phyloP scores from a whole-genome alignment of 352 stramenopile genomes.

The Phytopythium helicoides region DNA sequence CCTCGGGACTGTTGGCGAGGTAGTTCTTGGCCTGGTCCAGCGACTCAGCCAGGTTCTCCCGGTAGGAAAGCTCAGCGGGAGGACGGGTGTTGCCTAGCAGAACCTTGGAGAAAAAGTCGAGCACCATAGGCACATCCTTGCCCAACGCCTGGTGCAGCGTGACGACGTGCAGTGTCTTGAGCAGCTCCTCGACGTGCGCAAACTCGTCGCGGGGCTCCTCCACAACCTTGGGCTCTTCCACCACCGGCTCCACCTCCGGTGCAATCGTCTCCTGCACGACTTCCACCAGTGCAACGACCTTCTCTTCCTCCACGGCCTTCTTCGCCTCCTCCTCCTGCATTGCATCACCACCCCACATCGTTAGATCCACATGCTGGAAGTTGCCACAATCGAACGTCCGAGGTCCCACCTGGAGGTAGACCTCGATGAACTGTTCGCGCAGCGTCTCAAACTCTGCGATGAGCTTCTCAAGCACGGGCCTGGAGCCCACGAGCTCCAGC shows the following conservation, averaged over 20 bases:
- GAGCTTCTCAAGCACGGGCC: conserved; percentile 72
- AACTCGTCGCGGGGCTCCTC: conserved; percentile 29
- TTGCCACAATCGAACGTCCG: neutral
- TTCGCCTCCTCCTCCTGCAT: conserved; percentile 36
- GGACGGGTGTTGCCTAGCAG: conserved; percentile 78
- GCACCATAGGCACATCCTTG: conserved; percentile 75
- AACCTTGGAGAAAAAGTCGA: conserved; percentile 86
- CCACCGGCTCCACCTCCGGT: conserved; percentile 4
- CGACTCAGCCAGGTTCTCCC: conserved; percentile 77
- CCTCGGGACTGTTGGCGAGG: conserved; percentile 57
- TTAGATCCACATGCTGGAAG: neutral
- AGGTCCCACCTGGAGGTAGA: conserved; percentile 34
- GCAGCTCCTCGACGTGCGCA: conserved; percentile 55
- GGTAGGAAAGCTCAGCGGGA: conserved; percentile 70
- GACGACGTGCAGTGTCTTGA: conserved; percentile 79
- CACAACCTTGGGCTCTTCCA: conserved; percentile 4
- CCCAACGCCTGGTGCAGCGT: conserved; percentile 68
- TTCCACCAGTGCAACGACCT: conserved; percentile 5
- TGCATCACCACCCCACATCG: neutral
- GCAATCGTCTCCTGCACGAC: conserved; percentile 8
- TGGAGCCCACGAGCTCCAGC: conserved; percentile 62
- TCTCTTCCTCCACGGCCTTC: conserved; percentile 18
- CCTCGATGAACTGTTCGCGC: conserved; percentile 72
- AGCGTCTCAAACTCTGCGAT: conserved; percentile 70
- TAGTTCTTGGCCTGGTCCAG: conserved; percentile 79